Evolutionary conservation across 2,329 filamentous ascomycete genomes (phyloP), one percentile per base, ranked within the genome.

Genomic region (Aspergillus chevalieri): DNA sequence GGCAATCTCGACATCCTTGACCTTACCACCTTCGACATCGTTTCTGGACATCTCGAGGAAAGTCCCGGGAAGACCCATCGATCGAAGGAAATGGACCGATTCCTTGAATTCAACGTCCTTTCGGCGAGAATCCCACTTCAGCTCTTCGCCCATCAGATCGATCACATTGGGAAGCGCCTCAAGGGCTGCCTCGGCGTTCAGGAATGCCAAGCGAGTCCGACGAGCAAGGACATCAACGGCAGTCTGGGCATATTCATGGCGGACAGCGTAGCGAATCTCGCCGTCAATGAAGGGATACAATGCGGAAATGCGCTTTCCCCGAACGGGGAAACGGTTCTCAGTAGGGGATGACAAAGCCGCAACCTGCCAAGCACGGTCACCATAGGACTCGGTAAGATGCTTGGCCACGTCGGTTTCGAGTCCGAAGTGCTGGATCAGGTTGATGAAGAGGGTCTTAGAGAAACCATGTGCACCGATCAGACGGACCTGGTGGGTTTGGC

Each of bases 211-310:
- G 49, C 92, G 79, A 38, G 87, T 96, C 53, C 91, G 80, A 51
- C 92, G 81, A 2, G 90, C 91, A 43, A 96, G 76, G 10, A 96
- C 86, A 65, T 96, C 91, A 14, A 91, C 85, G 1, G 89, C 89
- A 3, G 89, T 94, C 69, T 95, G 88, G 3, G 92, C 92, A 64
- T 94, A 94, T 73, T 96, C 92, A 69, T 95, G 85, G 46, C 84
- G 78, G 38, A 95, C 83, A 21, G 89, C 89, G 66, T 95, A 95
- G 48, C 89, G 83, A 38, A 96, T 80, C 73, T 97, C 92, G 44
- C 90, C 90, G 63, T 96, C 91, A 22, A 96, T 83, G 68, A 93
- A 95, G 12, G 91, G 89, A 69, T 95, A 95, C 24, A 95, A 76
- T 14, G 80, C 71, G 3, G 86, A 86, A 54, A 96, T 86, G 54